Evolutionary conservation across 352 stramenopile genomes (phyloP).

Genomic region (Phytophthora ohioensis): DNA sequence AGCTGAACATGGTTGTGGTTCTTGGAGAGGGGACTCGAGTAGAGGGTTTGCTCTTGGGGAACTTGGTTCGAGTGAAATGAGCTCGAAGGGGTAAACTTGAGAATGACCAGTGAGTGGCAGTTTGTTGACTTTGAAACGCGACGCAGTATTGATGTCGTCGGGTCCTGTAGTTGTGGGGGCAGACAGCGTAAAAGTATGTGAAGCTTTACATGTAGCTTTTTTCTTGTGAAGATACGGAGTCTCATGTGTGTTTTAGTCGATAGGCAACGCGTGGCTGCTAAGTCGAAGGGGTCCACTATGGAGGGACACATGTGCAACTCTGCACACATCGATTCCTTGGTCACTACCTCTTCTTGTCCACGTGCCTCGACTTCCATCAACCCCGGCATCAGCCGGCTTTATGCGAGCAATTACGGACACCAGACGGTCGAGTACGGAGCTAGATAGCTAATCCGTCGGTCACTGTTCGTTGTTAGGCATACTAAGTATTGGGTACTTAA

Average conservation of each 20-base stretch:
- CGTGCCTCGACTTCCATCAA: slow-evolving; percentile 9
- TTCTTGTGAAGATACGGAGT: no score
- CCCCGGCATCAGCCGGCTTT: neutral
- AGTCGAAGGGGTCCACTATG: no score
- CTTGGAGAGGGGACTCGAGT: neutral
- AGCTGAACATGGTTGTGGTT: no score
- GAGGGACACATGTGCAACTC: neutral
- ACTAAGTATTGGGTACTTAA: no score
- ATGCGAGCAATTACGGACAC: neutral
- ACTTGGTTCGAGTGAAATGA: slow-evolving; percentile 8
- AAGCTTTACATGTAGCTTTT: no score
- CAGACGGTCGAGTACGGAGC: neutral
- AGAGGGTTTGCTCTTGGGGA: neutral
- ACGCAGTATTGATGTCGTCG: no score
- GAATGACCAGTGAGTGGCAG: neutral
- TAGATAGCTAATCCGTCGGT: no score
- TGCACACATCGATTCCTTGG: neutral
- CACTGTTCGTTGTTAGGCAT: no score
- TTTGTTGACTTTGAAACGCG: no score
- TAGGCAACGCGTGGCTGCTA: no score
- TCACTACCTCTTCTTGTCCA: slow-evolving; percentile 9
- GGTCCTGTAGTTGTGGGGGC: neutral
- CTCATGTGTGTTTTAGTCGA: no score
- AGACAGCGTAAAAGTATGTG: neutral
- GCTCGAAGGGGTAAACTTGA: neutral